These are phyloP conservation scores for Rhizophagus prolifer DNA, from an alignment of 192 early-diverging fungal genomes.

Conservation along the genomic window DNA sequence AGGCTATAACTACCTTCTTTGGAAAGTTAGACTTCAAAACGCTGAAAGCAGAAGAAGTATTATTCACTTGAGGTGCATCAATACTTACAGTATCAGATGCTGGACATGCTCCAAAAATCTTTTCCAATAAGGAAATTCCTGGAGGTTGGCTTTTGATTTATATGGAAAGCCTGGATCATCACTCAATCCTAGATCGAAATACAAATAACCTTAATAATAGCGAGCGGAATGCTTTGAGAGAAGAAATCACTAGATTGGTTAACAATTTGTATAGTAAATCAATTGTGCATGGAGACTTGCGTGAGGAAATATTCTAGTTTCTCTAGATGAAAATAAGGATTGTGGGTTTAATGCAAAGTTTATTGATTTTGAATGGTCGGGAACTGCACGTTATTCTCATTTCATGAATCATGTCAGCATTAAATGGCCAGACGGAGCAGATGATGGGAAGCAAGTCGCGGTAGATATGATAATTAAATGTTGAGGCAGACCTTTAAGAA, in stretches of 20 bases:
- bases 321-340: background rate
- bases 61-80: background rate
- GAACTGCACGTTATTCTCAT: background rate
- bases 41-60: background rate
- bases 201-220: background rate
- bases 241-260: background rate
- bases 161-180: background rate
- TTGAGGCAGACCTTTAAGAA: too few relatives aligned
- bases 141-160: slow-evolving; percentile 3
- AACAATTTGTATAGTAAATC: too few relatives aligned
- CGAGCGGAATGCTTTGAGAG: background rate
- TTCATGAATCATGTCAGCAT: slow-evolving; percentile 10
- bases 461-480: too few relatives aligned
- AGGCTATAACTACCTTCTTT: background rate
- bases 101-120: background rate
- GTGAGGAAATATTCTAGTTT: background rate
- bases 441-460: too few relatives aligned
- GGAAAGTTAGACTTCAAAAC: background rate
- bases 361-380: slow-evolving; percentile 25
- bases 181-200: background rate
- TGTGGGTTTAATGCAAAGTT: slow-evolving; percentile 5
- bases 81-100: background rate
- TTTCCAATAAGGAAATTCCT: background rate
- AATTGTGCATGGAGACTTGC: slow-evolving; percentile 13
- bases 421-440: background rate